Evolutionary conservation across 2,329 filamentous ascomycete species (phyloP).

Genomic region (Magnaporthiopsis poae): DNA sequence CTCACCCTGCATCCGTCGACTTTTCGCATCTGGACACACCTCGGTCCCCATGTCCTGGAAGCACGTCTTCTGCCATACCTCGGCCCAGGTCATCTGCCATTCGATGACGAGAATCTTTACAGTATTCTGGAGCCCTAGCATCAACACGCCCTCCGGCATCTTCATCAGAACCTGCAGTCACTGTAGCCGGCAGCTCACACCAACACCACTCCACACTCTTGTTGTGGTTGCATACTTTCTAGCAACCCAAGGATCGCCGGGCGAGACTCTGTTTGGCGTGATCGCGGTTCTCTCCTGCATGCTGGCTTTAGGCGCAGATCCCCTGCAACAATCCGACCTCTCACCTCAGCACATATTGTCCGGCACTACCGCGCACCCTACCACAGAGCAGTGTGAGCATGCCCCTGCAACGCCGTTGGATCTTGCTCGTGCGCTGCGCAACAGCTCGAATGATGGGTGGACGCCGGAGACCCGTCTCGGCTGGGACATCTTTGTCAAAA

Average conservation of each 20-base stretch:
- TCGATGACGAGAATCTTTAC: constrained; percentile 9
- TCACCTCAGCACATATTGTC: too few relatives aligned
- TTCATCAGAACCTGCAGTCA: constrained; percentile 1
- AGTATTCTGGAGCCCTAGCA: neutral
- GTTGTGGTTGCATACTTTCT: constrained; percentile 5
- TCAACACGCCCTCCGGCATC: neutral
- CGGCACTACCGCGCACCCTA: neutral
- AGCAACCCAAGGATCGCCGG: constrained; percentile 1
- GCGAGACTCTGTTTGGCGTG: constrained; percentile 7
- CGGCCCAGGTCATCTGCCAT: constrained; percentile 11
- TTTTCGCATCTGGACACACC: constrained; percentile 1
- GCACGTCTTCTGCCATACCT: constrained; percentile 12
- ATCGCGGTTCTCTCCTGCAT: constrained; percentile 7
- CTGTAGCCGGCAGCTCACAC: neutral
- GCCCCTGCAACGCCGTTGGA: neutral
- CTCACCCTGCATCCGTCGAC: constrained; percentile 5
- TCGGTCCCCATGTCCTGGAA: constrained; percentile 10
- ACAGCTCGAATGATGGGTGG: neutral
- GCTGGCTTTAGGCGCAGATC: neutral
- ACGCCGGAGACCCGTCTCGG: constrained; percentile 1
- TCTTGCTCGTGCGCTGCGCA: neutral
- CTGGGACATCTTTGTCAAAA: constrained; percentile 2
- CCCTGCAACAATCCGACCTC: neutral
- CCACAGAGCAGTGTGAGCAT: constrained; percentile 3
- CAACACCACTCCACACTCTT: constrained; percentile 1